Conservation (phyloP, 1,284 basidiomycete genomes). For the Sanghuangporus weigelae region DNA sequence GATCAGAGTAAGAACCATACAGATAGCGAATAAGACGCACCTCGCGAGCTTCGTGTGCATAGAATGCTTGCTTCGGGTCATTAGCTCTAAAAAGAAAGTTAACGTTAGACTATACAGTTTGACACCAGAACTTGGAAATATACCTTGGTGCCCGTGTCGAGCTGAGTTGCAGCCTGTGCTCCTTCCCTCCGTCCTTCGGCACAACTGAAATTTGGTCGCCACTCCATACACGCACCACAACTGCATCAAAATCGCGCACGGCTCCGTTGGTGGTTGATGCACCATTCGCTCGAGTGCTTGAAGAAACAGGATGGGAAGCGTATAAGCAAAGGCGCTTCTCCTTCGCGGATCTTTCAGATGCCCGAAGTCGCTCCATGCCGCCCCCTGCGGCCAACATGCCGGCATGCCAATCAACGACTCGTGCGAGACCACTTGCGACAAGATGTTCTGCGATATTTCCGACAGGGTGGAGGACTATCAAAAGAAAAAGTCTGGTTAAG, state of each 20-base stretch:
- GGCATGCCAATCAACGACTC: conserved; percentile 96
- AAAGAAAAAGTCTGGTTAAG: background rate
- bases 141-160: conserved; percentile 86
- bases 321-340: conserved; percentile 80
- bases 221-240: conserved; percentile 86
- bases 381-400: conserved; percentile 83
- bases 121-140: conserved; percentile 20
- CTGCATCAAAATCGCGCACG: conserved; percentile 69
- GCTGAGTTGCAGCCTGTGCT: conserved; percentile 84
- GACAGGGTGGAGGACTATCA: conserved; percentile 77
- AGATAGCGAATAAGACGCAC: conserved; percentile 21
- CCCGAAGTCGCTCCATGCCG: conserved; percentile 81
- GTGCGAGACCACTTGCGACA: conserved; percentile 80
- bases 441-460: conserved; percentile 94
- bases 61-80: conserved; percentile 85
- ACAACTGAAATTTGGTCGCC: conserved; percentile 86
- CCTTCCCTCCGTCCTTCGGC: conserved; percentile 68
- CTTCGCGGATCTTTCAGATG: conserved; percentile 82
- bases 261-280: conserved; percentile 36
- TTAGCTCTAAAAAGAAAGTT: conserved; percentile 47
- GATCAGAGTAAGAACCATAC: background rate
- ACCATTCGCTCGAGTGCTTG: conserved; percentile 39
- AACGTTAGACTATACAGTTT: conserved; percentile 13
- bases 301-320: conserved; percentile 41
- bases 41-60: conserved; percentile 87